Evolutionary conservation across 23 red algal genomes (phyloP).

Genomic region (Gracilaria domingensis): DNA sequence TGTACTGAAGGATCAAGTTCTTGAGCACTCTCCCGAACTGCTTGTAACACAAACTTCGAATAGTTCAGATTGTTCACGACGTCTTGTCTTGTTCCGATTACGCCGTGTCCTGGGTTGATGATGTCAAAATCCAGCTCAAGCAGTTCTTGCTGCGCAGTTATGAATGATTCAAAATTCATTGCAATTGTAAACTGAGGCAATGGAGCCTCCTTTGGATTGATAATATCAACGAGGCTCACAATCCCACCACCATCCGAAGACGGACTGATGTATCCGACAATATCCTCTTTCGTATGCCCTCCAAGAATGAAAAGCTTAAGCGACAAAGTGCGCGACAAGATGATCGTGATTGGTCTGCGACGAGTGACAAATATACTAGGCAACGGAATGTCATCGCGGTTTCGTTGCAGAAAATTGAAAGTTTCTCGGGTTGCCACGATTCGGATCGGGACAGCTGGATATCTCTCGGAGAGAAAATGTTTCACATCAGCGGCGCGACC

Average conservation of each 20-base stretch:
- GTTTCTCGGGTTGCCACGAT: constrained; percentile 37
- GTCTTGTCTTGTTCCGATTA: constrained; percentile 18
- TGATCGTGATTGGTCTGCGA: background rate
- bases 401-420: constrained; percentile 8
- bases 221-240: constrained; percentile 28
- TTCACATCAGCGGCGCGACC: constrained; percentile 3
- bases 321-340: constrained; percentile 9
- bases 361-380: constrained; percentile 5
- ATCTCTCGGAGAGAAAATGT: background rate
- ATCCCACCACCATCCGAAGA: background rate
- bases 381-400: constrained; percentile 16
- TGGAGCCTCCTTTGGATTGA: constrained; percentile 38
- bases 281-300: constrained; percentile 31
- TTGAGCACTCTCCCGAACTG: constrained; percentile 25
- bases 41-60: constrained; percentile 23
- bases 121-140: constrained; percentile 23
- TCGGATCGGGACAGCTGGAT: background rate
- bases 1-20: constrained; percentile 21
- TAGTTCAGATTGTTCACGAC: constrained; percentile 47
- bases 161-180: constrained; percentile 37
- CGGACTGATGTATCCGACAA: constrained; percentile 15
- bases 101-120: constrained; percentile 31
- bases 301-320: constrained; percentile 18
- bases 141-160: background rate
- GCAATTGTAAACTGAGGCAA: constrained; percentile 31